Base-by-base conservation (phyloP, 1,139 yeast species). In the Saccharomyces hybrid region DNA sequence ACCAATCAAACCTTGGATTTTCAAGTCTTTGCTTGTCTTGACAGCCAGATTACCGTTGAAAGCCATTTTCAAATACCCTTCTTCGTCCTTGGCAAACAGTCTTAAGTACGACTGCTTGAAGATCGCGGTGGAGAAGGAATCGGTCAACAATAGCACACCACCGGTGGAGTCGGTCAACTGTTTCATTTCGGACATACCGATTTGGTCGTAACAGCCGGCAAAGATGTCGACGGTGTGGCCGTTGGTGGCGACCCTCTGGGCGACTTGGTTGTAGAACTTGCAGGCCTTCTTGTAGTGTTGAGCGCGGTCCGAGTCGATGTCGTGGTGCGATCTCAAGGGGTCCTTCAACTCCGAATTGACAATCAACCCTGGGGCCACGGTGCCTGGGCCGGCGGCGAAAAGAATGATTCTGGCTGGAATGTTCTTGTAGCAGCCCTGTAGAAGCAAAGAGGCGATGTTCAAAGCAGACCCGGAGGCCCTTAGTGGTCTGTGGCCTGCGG, bases 201-300 rank as follows among this genome's bases (percentile, higher is more conserved):
- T 88, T 77, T 93, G 99, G 74, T 93, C 99, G 70, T 90, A 91
- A 74, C 97, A 90, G 57, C 99, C 99, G 44, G 96, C 98, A 74
- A 90, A 91, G 52, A 93, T 83, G 73, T 93, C 99, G 53, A 93
- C 84, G 25, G 95, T 82, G 68, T 90, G 97, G 26, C 95, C 88
- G 68, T 88, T 87, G 54, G 82, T 80, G 31, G 88, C 75, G 13
- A 85, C 85, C 63, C 87, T 86, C 54, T 83, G 81, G 42, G 96
- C 88, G 52, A 93, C 71, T 30, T 78, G 77, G 61, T 88, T 95
- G 73, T 91, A 95, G 69, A 83, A 91, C 72, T 89, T 87, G 64
- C 79, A 80, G 2, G 99, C 97, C 72, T 89, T 88, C 70, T 90
- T 88, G 76, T 86, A 88, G 72, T 93, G 97, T 71, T 87, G 87